Evolutionary conservation across 129 eudicot species (phyloP), one percentile per base, ranked within the genome.

Genomic region (Deinandra increscens): DNA sequence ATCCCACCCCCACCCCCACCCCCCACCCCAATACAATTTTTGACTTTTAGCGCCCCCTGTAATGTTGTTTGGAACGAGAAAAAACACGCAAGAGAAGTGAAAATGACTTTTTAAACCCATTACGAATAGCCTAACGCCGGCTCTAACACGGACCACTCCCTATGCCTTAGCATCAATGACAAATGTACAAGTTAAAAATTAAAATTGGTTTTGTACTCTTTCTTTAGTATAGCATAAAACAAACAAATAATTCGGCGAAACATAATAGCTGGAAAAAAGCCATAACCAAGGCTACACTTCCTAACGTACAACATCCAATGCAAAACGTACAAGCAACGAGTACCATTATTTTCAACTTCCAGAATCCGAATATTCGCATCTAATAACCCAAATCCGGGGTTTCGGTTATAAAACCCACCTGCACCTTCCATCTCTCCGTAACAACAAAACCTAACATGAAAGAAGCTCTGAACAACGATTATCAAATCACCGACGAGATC

Each of bases 401-500:
- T 38, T 49, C 41, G 9, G 65, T 69, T 76, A 76, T 76, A 76
- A 60, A 69, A 60, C 11, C 14, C 71, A 61, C 46, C 9, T 9
- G 4, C 29, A n/a, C 69, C 61, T 0, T 22, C 46, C 58, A 3
- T 18, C 49, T n/a, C 41, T 77, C 71, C 19, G 76, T 77, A 69
- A 69, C 81, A 50, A 60, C 64, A 14, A 23, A 11, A 23, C 39
- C 64, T 60, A 77, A 61, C 45, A 86, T 86, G 94, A 86, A 77
- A 66, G 86, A 65, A 38, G 77, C 72, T 41, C 71, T 90, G 6
- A 76, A 79, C 62, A 59, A 80, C 68, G 98, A 86, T 67, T 93
- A 93, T 81, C 58, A 54, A 34, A 22, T 93, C 29, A 56, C 73
- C 53, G 90, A 79, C 11, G 95, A 89, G 78, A 84, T 93, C 49